Conservation (phyloP, 106 monocot species). For the Dioscorea dumetorum region DNA sequence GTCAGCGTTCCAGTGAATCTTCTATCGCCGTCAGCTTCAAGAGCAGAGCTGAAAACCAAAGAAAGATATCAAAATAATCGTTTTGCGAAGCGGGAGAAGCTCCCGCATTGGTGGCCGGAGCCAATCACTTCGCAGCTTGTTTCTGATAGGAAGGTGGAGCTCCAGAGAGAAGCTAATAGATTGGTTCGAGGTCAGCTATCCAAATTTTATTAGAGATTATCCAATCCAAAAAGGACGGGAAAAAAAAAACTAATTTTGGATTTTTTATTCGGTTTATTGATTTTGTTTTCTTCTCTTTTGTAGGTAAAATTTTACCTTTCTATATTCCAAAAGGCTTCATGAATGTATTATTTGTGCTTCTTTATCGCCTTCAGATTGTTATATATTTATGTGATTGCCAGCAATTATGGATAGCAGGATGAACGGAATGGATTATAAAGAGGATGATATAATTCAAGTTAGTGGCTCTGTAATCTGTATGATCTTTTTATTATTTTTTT, state of each 20-base stretch:
- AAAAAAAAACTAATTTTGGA: too few relatives aligned
- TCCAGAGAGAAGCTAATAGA: slow-evolving; percentile 48
- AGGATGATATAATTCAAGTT: slow-evolving; percentile 89
- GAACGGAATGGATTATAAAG: slow-evolving; percentile 75
- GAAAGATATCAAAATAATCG: slow-evolving; percentile 6
- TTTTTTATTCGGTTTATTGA: background rate
- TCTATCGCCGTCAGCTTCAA: slow-evolving; percentile 16
- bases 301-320: slow-evolving; percentile 24
- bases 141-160: slow-evolving; percentile 22
- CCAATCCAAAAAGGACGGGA: too few relatives aligned
- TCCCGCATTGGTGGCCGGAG: slow-evolving; percentile 82
- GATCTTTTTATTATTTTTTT: too few relatives aligned
- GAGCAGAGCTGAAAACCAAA: background rate
- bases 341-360: slow-evolving; percentile 5
- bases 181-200: slow-evolving; percentile 65
- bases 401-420: slow-evolving; percentile 84
- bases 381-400: slow-evolving; percentile 51
- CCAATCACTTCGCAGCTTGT: slow-evolving; percentile 1
- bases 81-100: slow-evolving; percentile 17
- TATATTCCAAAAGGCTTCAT: slow-evolving; percentile 11
- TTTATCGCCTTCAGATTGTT: slow-evolving; percentile 24
- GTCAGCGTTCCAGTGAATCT: slow-evolving; percentile 24
- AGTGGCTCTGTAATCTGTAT: slow-evolving; percentile 27
- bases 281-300: slow-evolving; percentile 5
- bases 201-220: background rate